These are phyloP conservation scores for Diphasiastrum complanatum DNA, from an alignment of 83 land plant genomes.

Conservation along the genomic window DNA sequence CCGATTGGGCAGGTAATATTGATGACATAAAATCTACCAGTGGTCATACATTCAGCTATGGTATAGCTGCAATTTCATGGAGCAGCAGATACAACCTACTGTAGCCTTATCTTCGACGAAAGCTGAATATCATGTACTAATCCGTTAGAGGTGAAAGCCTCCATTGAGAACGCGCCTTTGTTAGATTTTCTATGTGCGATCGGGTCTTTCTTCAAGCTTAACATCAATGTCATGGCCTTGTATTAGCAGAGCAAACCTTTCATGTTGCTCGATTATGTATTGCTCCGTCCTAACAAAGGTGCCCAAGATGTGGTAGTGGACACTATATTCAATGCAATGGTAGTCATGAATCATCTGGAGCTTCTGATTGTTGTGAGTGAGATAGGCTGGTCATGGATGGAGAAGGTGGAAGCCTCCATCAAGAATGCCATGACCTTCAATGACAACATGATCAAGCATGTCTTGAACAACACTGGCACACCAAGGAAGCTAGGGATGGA, in stretches of 20 bases:
- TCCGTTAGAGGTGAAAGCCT: conserved; percentile 47
- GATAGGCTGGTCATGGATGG: conserved; percentile 87
- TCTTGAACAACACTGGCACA: conserved; percentile 61
- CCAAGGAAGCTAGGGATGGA: conserved; percentile 62
- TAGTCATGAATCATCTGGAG: conserved; percentile 48
- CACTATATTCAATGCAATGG: conserved; percentile 71
- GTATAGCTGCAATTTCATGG: too few species aligned
- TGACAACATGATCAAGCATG: conserved; percentile 58
- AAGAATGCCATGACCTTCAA: conserved; percentile 71
- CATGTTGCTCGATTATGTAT: conserved; percentile 68
- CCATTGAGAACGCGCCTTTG: conserved; percentile 43
- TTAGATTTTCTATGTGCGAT: conserved; percentile 68
- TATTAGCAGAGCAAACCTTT: conserved; percentile 54
- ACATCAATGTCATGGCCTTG: conserved; percentile 73
- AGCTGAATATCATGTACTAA: too few species aligned
- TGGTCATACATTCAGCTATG: too few species aligned
- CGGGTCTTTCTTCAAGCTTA: conserved; percentile 58
- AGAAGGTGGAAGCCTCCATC: conserved; percentile 67
- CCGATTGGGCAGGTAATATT: too few species aligned
- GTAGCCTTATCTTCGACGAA: too few species aligned
- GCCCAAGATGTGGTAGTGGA: conserved; percentile 76
- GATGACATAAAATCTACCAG: too few species aligned
- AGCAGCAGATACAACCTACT: too few species aligned
- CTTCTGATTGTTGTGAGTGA: conserved; percentile 55
- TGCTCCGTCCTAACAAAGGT: conserved; percentile 65